Percentiles rank a stretch among this genome's conserved stretches.
Conservation (phyloP, 257 asterid species). For the Solanum tarijense region DNA sequence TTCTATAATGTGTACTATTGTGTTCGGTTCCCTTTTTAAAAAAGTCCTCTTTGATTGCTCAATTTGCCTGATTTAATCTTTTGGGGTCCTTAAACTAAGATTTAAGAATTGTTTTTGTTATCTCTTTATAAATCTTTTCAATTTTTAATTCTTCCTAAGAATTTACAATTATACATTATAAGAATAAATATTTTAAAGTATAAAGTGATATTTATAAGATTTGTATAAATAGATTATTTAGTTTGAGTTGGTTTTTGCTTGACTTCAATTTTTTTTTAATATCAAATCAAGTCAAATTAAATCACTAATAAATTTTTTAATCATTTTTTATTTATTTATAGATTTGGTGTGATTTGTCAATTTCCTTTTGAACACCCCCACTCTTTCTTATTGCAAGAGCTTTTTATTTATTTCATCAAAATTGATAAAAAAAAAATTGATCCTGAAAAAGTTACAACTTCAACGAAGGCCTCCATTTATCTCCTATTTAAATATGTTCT, state of each 20-base stretch:
- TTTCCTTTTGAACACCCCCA: neutral
- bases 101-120: neutral
- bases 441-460: neutral
- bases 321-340: neutral
- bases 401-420: neutral
- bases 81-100: neutral
- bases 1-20: neutral
- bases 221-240: neutral
- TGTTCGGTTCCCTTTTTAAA: neutral
- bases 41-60: neutral
- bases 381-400: neutral
- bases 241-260: neutral
- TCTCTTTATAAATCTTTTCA: neutral
- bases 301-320: neutral
- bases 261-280: neutral
- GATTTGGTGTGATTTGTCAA: neutral
- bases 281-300: neutral
- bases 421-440: neutral
- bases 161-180: neutral
- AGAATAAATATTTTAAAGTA: neutral
- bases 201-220: neutral
- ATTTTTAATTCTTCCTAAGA: neutral
- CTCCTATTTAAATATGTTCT: neutral
- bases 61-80: neutral
- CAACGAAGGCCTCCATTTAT: neutral